Conservation (phyloP, 225 moss, liverwort and hornwort species). For the Polytrichum formosum region DNA sequence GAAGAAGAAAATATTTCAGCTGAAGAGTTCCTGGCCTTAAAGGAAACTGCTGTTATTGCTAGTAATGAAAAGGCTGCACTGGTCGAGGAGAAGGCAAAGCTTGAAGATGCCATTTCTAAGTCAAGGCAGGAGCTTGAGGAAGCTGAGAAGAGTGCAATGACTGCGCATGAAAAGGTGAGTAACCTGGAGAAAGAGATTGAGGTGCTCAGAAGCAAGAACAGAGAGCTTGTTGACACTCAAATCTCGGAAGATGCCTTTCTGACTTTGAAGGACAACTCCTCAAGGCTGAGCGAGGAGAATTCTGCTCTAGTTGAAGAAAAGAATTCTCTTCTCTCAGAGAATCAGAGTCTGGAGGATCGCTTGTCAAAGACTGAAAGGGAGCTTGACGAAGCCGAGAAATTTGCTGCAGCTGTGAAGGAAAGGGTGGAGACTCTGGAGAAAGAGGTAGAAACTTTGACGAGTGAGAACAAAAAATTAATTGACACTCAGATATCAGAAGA, state of each 20-base stretch:
- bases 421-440: conserved; percentile 20
- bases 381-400: conserved; percentile 21
- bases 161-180: conserved; percentile 24
- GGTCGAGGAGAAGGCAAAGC: conserved; percentile 11
- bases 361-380: conserved; percentile 18
- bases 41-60: neutral
- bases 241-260: conserved; percentile 10
- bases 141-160: conserved; percentile 20
- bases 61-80: conserved; percentile 8
- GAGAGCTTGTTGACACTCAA: conserved; percentile 23
- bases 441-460: conserved; percentile 14
- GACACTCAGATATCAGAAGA: conserved; percentile 28
- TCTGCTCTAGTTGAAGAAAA: conserved; percentile 30
- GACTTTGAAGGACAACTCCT: conserved; percentile 25
- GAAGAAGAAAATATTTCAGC: neutral
- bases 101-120: conserved; percentile 24
- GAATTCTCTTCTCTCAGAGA: conserved; percentile 18
- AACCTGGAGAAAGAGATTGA: conserved; percentile 28
- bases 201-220: conserved; percentile 14
- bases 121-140: conserved; percentile 37
- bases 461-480: conserved; percentile 23
- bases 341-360: conserved; percentile 16
- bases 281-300: conserved; percentile 31
- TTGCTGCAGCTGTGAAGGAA: conserved; percentile 24
- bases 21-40: conserved; percentile 23